Conservation (phyloP, 441 rosid genomes). For the Kokia cookei region DNA sequence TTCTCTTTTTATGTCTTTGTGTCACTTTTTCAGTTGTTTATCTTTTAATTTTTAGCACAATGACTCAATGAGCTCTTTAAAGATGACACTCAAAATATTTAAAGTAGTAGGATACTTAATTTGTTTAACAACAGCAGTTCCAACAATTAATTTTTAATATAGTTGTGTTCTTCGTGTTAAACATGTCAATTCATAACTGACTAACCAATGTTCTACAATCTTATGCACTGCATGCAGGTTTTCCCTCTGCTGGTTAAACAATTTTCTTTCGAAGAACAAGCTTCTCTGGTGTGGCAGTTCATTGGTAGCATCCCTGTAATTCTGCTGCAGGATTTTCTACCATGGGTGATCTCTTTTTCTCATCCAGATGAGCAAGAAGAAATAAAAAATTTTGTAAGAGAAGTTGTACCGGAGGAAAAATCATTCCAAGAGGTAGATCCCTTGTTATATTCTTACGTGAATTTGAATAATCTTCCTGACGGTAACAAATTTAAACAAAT, state of each 20-base stretch:
- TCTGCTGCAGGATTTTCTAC: constrained; percentile 51
- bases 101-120: neutral
- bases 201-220: constrained; percentile 1
- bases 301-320: constrained; percentile 59
- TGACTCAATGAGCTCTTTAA: neutral
- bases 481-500: constrained; percentile 20
- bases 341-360: constrained; percentile 62
- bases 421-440: constrained; percentile 52
- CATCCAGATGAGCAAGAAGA: constrained; percentile 35
- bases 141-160: neutral
- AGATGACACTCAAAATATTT: neutral
- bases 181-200: neutral
- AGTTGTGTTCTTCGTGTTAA: neutral
- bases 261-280: constrained; percentile 54
- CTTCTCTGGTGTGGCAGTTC: constrained; percentile 59
- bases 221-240: constrained; percentile 38
- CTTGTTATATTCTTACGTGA: constrained; percentile 9
- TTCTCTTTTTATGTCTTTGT: neutral
- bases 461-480: constrained; percentile 1
- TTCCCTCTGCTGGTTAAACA: constrained; percentile 53
- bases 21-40: neutral
- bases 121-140: neutral
- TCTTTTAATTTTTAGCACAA: constrained; percentile 2
- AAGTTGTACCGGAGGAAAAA: constrained; percentile 40
- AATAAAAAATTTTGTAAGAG: constrained; percentile 29